Evolutionary conservation across 2,329 filamentous ascomycete genomes (phyloP), one percentile per base, ranked within the genome.

Genomic region (Xylariales sp.): DNA sequence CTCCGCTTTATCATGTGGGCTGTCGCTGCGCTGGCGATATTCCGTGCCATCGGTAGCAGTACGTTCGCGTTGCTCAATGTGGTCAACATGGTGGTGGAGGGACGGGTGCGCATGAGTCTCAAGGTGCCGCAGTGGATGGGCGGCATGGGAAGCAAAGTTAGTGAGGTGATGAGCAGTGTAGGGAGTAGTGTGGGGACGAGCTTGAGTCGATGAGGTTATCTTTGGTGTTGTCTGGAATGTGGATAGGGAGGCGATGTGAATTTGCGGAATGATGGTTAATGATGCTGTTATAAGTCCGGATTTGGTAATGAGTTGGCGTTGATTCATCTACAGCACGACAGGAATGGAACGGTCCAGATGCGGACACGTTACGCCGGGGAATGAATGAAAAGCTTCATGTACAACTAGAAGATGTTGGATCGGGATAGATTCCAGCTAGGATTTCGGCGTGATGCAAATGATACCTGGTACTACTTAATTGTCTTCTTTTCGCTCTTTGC

Each of bases 1-100:
- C 76, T 98, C 31, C 84, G 82, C 25, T 93, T 97, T 65, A 88
- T 98, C 58, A 75, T 98, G 16, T 98, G 93, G 93, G 72, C 78
- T 21, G 93, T 98, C 11, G 93, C 93, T 0, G 75, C 76, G 0
- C 68, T 98, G 19, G 93, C 94, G 1, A 69, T 93, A 5, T 95
- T 98, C 74, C 80, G 93, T 49, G 90, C 88, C 1, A 62, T 96
- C 2, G 93, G 93, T 0, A 84, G 78, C 8, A 82, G 82, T 1
- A 78, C 87, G 0, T 98, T 94, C 66, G 82, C 87, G 3, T 63
- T 96, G 45, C 82, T 97, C 56, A 91, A 94, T 58, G 69, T 83
- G 24, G 68, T 98, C 42, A 91, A 95, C 59, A 84, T 82, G 57
- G 71, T 94, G 27, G 88, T 93, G 27, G 91, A 98, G 64, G 91